These are phyloP conservation scores for Penicillium sp. DNA, from an alignment of 2,329 filamentous ascomycete genomes.

Conservation along the genomic window DNA sequence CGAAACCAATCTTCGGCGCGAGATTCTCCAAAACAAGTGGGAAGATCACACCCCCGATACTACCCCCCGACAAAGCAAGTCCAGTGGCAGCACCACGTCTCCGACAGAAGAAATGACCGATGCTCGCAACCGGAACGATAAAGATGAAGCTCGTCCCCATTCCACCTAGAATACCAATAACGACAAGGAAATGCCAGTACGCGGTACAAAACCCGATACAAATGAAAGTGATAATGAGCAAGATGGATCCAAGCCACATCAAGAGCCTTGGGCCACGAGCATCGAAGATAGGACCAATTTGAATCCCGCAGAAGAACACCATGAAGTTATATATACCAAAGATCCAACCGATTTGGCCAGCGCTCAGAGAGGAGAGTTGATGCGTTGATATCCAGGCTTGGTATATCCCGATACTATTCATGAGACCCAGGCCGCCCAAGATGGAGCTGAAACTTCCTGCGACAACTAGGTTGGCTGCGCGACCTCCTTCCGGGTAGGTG, in stretches of 20 bases:
- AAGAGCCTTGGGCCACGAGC: slow-evolving; percentile 34
- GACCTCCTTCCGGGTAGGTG: slow-evolving; percentile 47
- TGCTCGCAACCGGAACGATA: slow-evolving; percentile 22
- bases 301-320: slow-evolving; percentile 37
- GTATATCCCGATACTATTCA: slow-evolving; percentile 46
- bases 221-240: slow-evolving; percentile 38
- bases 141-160: slow-evolving; percentile 23
- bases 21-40: slow-evolving; percentile 22
- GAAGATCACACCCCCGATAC: slow-evolving; percentile 26
- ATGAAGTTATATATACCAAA: slow-evolving; percentile 47
- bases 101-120: slow-evolving; percentile 19
- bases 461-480: slow-evolving; percentile 49
- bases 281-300: slow-evolving; percentile 45
- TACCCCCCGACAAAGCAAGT: slow-evolving; percentile 19
- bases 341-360: slow-evolving; percentile 45
- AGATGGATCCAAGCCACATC: slow-evolving; percentile 20
- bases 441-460: slow-evolving; percentile 48
- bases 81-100: slow-evolving; percentile 21
- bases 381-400: slow-evolving; percentile 45
- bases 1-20: slow-evolving; percentile 18
- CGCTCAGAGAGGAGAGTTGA: slow-evolving; percentile 39
- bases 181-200: slow-evolving; percentile 25
- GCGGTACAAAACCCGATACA: slow-evolving; percentile 22
- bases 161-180: slow-evolving; percentile 19
- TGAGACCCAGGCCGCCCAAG: slow-evolving; percentile 45